These are phyloP conservation scores for Claviceps pusilla DNA, from an alignment of 2,329 filamentous ascomycete genomes.

Conservation along the genomic window DNA sequence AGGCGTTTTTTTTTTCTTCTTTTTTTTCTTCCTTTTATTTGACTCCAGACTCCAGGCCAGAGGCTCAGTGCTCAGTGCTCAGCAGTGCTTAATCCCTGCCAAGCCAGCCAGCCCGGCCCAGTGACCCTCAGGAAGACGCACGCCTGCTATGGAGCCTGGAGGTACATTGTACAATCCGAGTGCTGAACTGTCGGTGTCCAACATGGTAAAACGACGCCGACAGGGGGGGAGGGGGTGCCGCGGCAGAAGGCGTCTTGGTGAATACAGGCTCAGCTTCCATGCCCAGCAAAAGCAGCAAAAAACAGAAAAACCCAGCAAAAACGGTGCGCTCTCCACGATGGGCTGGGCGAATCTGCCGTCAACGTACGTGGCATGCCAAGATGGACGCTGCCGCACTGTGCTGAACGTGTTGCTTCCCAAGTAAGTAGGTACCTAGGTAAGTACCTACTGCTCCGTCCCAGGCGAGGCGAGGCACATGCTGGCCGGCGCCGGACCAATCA, in stretches of 20 bases:
- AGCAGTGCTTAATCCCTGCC: too few species aligned
- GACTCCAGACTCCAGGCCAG: too few species aligned
- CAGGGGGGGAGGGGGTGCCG: slow-evolving; percentile 1
- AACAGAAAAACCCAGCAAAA: not conserved
- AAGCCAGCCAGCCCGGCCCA: not conserved
- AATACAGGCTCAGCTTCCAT: not conserved
- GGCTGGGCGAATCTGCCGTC: not conserved
- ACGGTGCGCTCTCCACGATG: not conserved
- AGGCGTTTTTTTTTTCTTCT: too few species aligned
- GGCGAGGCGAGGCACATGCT: not conserved
- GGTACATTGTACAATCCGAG: too few species aligned
- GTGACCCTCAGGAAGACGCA: not conserved
- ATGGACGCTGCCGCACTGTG: not conserved
- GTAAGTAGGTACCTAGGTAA: too few species aligned
- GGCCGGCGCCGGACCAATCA: not conserved
- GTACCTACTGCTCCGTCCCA: too few species aligned
- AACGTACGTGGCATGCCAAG: not conserved
- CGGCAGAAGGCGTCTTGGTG: not conserved
- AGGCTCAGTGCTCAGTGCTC: too few species aligned
- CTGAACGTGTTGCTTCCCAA: not conserved
- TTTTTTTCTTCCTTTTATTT: not conserved
- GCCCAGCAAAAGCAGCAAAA: not conserved
- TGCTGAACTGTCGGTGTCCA: not conserved
- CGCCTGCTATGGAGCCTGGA: too few species aligned
- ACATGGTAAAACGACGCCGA: slow-evolving; percentile 1